Conservation (phyloP, 805 yeast genomes). For the Zygotorulaspora chibaensis region DNA sequence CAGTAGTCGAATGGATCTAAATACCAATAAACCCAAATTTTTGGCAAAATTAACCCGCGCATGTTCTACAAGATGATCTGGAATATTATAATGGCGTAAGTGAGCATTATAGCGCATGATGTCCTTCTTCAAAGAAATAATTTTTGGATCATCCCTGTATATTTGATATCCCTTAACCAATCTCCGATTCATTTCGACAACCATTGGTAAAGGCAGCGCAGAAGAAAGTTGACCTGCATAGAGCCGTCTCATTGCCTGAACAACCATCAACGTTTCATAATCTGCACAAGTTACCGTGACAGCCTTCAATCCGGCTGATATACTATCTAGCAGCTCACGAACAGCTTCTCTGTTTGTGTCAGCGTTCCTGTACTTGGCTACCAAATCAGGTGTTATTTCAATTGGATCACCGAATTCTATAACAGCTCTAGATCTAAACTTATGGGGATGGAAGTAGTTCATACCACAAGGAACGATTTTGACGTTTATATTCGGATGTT, state of each 20-base stretch:
- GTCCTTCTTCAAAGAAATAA: conserved; percentile 54
- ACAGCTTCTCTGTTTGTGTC: conserved; percentile 70
- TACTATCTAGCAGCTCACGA: conserved; percentile 59
- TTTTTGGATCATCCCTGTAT: conserved; percentile 64
- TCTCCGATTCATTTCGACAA: conserved; percentile 88
- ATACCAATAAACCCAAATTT: conserved; percentile 49
- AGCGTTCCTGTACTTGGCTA: conserved; percentile 59
- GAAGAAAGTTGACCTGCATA: conserved; percentile 73
- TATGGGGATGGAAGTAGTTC: conserved; percentile 95
- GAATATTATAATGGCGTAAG: conserved; percentile 57
- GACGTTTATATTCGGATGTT: conserved; percentile 69
- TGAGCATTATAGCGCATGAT: conserved; percentile 74
- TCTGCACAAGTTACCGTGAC: conserved; percentile 89
- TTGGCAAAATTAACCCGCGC: conserved; percentile 48
- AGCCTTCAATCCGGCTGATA: conserved; percentile 69
- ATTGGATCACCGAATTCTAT: conserved; percentile 91
- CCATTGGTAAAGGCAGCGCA: conserved; percentile 70
- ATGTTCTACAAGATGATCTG: conserved; percentile 49
- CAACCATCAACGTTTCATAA: conserved; percentile 81
- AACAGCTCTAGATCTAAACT: conserved; percentile 91
- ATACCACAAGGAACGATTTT: conserved; percentile 94
- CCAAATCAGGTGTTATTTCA: conserved; percentile 56
- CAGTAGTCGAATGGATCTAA: conserved; percentile 53
- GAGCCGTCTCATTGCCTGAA: conserved; percentile 87
- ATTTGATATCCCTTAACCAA: conserved; percentile 76